These are phyloP conservation scores for Fusarium mangiferae DNA, from an alignment of 2,329 filamentous ascomycete genomes.

Conservation along the genomic window DNA sequence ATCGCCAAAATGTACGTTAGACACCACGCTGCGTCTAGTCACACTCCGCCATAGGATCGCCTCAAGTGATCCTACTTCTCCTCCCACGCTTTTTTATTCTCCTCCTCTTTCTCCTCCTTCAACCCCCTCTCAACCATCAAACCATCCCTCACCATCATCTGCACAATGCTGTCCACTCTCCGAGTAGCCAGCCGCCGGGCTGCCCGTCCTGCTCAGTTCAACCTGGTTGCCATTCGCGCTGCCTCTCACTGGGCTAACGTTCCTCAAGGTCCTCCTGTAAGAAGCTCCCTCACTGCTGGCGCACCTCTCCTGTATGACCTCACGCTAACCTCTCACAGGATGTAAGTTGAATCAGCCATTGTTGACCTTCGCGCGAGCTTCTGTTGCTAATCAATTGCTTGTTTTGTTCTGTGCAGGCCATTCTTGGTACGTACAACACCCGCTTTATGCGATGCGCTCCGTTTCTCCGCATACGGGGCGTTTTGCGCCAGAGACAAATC, in stretches of 20 bases:
- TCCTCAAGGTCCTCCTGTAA: constrained; percentile 91
- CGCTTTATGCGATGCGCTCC: constrained; percentile 33
- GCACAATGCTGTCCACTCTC: constrained; percentile 66
- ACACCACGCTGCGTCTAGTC: constrained; percentile 37
- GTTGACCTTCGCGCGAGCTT: constrained; percentile 23
- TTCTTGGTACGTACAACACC: constrained; percentile 68
- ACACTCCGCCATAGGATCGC: constrained; percentile 41
- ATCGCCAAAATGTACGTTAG: constrained; percentile 36
- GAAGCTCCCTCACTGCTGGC: constrained; percentile 51
- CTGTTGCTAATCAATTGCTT: constrained; percentile 38
- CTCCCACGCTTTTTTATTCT: constrained; percentile 18
- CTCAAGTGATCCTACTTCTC: constrained; percentile 32
- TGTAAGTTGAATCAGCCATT: constrained; percentile 47
- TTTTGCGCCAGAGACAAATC: constrained; percentile 21
- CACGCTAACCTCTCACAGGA: constrained; percentile 46
- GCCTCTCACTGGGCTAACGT: constrained; percentile 91
- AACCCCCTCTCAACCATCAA: constrained; percentile 25
- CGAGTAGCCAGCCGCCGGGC: constrained; percentile 64
- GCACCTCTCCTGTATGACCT: constrained; percentile 8
- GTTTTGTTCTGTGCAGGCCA: constrained; percentile 65
- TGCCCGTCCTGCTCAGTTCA: constrained; percentile 53
- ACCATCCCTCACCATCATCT: constrained; percentile 11
- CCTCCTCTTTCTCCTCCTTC: constrained; percentile 24
- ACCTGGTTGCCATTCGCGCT: constrained; percentile 57
- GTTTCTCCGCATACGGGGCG: constrained; percentile 9